Evolutionary conservation across 139 green algal species (phyloP).

Genomic region (Picochlorum sp.): DNA sequence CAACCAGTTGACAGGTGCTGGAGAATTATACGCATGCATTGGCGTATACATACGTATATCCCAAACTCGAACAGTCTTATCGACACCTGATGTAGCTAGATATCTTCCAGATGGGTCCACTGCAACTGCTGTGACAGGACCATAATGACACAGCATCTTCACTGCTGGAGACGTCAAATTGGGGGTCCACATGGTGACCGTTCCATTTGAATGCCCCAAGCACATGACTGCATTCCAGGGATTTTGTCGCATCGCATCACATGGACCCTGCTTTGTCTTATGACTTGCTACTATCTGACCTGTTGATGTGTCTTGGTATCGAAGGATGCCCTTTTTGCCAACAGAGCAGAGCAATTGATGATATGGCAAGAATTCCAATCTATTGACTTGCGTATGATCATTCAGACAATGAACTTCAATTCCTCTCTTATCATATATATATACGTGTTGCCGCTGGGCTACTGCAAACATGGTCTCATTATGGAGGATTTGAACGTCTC

Average conservation of each 20-base stretch:
- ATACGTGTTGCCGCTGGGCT: conserved; percentile 88
- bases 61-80: conserved; percentile 80
- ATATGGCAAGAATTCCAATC: conserved; percentile 87
- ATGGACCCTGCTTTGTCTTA: conserved; percentile 69
- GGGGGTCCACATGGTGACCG: conserved; percentile 91
- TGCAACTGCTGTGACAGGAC: conserved; percentile 57
- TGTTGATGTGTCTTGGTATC: conserved; percentile 91
- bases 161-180: conserved; percentile 78
- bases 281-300: conserved; percentile 78
- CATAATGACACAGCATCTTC: conserved; percentile 87
- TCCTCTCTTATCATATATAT: conserved; percentile 97
- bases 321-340: conserved; percentile 64
- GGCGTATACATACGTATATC: conserved; percentile 76
- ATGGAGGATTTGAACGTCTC: conserved; percentile 87
- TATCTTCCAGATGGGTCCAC: conserved; percentile 63
- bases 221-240: conserved; percentile 76
- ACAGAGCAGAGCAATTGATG: conserved; percentile 90
- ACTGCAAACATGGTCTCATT: conserved; percentile 93
- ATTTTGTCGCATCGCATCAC: conserved; percentile 72
- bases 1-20: conserved; percentile 47
- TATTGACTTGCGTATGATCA: conserved; percentile 40
- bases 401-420: conserved; percentile 94
- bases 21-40: conserved; percentile 84
- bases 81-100: conserved; percentile 78
- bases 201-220: conserved; percentile 80